Evolutionary conservation across 805 yeast species (phyloP).

Genomic region (Phaffomyces opuntiae): DNA sequence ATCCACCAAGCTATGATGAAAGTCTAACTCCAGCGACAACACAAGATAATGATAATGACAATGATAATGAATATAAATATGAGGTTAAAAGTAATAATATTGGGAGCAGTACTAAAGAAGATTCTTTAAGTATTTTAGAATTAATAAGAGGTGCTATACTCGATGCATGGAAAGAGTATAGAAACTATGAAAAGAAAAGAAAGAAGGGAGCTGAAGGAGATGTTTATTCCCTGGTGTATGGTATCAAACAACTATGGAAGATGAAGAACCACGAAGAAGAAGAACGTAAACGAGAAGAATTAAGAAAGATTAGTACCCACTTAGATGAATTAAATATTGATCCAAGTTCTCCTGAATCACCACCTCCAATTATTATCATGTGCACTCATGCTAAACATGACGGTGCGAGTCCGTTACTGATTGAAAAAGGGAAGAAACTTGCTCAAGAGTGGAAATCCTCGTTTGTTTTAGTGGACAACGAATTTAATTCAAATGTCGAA

Average conservation of each 20-base stretch:
- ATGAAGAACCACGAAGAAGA: conserved; percentile 26
- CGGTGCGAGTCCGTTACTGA: conserved; percentile 51
- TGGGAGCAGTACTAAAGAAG: conserved; percentile 5
- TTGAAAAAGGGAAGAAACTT: conserved; percentile 49
- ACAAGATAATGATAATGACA: too few relatives aligned
- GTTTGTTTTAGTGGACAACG: conserved; percentile 55
- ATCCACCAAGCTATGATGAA: conserved; percentile 51
- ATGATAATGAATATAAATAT: conserved; percentile 7
- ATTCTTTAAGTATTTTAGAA: conserved; percentile 24
- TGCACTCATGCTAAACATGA: conserved; percentile 57
- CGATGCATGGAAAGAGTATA: conserved; percentile 71
- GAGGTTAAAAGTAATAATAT: conserved; percentile 3
- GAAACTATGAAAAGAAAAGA: conserved; percentile 49
- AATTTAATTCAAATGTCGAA: conserved; percentile 44
- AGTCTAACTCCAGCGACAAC: conserved; percentile 11
- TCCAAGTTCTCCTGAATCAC: conserved; percentile 32
- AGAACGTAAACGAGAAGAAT: conserved; percentile 24
- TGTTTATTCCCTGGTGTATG: conserved; percentile 50
- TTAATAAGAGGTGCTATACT: conserved; percentile 48
- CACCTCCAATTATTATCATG: conserved; percentile 63
- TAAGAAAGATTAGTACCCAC: conserved; percentile 24
- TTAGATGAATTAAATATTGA: conserved; percentile 27
- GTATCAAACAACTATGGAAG: conserved; percentile 54
- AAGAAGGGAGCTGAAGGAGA: conserved; percentile 62
- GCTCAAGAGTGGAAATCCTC: conserved; percentile 61